Base-by-base conservation (phyloP, 495 filamentous ascomycete genomes). In the Lepraria neglecta region DNA sequence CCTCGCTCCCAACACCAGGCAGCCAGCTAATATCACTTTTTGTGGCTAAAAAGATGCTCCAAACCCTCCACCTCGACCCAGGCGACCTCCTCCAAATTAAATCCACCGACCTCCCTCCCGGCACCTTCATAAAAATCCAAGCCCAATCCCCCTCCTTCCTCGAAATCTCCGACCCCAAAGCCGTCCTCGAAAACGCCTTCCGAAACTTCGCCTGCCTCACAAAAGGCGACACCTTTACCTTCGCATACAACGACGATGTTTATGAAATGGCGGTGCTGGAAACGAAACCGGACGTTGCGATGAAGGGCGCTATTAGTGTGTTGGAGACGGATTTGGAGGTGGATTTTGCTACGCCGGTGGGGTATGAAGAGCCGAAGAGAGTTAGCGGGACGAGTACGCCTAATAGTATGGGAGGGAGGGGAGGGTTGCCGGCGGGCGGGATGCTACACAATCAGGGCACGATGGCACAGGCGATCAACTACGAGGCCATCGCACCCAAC, bases 401-500 rank as follows among this genome's bases (percentile, higher is more conserved):
- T 9, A 82, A 89, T 1, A 91, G 87, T 58, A 59, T 40, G n/a
- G 48, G 53, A 6, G 82, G 82, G 45, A 38, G 35, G 7, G 75
- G 76, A 27, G 75, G 76, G 24, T 64, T 87, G 7, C 85, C 86
- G 6, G 73, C 79, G 9, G 89, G 89, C 17, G 91, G 90, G 10
- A 71, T 87, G 43, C 69, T 96, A 61, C 88, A 95, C 68, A 82
- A 77, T 54, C 87, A 94, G 62, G 94, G 94, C 7, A 91, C 87
- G 33, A 98, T 98, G 94, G 92, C 95, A 3, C 90, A 95, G 69
- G 82, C 90, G 17, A 96, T 98, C 76, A 97, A 97, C 76, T 98
- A 97, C 71, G 83, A 89, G 46, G 83, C 92, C n/a, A 96, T 98
- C 65, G 88, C 90, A 0, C 94, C 94, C 0, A 84, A 84, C 15